Evolutionary conservation across 805 yeast genomes (phyloP), one percentile per base, ranked within the genome.

Genomic region (Myxozyma lipomycoides): DNA sequence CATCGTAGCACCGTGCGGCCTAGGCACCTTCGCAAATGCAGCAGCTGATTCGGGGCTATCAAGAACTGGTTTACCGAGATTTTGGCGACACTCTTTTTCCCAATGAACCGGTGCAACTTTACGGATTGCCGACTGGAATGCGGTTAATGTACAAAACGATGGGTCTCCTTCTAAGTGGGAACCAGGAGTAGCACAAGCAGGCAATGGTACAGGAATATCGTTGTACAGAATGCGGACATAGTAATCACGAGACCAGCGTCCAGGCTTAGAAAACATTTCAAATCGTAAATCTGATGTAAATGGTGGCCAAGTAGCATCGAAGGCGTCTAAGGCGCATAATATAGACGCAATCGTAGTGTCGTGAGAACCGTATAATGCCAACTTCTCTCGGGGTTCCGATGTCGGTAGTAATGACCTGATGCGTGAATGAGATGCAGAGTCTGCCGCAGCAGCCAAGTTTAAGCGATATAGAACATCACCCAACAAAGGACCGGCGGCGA

Each of bases 321-420:
- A 57, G 17, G 52, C 56, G 23, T 51, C 48, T 3, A 55, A 24
- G 3, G 60, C 52, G 25, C 55, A 53, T 5, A 57, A 45, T 25
- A 57, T 43, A 17, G 61, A 53, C n/a, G 57, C 61, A 22, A 57
- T 42, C 3, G 61, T 57, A 9, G 59, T 56, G 36, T 57, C 61
- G 40, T 57, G 61, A 7, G 61, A 58, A n/a, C 59, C 59, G 41
- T 57, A 57, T 17, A 57, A 43, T 2, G 50, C 59, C 12, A 57
- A 43, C 25, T 55, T 56, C 9, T 48, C 52, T 7, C 40, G 51
- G 21, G 32, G 17, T 32, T 45, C 57, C 19, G 30, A 4, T 12
- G 34, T 4, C 22, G 21, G 36, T 5, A 10, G 25, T 12, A 9
- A n/a, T 18, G 45, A 41, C 17, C 42, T 38, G 25, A 7, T 9